These are phyloP conservation scores for Botrytis fragariae DNA, from an alignment of 2,329 filamentous ascomycete genomes.

Conservation along the genomic window DNA sequence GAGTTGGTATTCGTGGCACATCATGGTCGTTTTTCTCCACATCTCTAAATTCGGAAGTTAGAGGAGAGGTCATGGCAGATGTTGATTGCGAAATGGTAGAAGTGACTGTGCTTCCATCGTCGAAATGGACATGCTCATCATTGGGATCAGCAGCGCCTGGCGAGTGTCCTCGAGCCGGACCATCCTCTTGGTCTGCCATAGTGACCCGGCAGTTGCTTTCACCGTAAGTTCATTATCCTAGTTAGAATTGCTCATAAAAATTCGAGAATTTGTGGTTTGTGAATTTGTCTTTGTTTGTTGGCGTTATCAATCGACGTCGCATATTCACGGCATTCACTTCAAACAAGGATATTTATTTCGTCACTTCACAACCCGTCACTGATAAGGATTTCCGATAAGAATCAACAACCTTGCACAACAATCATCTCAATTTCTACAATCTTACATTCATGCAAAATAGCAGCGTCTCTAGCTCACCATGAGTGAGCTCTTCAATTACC, in stretches of 20 bases:
- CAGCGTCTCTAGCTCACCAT: slow-evolving; percentile 42
- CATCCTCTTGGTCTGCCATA: slow-evolving; percentile 38
- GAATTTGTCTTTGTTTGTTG: not conserved
- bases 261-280: not conserved
- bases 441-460: slow-evolving; percentile 16
- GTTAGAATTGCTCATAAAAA: not conserved
- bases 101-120: slow-evolving; percentile 28
- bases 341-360: slow-evolving; percentile 13
- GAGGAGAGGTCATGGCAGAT: slow-evolving; percentile 38
- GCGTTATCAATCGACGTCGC: not conserved
- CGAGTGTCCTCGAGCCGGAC: slow-evolving; percentile 29
- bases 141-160: slow-evolving; percentile 29
- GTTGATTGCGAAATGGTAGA: slow-evolving; percentile 34
- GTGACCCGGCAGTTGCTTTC: slow-evolving; percentile 19
- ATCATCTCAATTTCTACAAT: not conserved
- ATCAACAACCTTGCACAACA: slow-evolving; percentile 19
- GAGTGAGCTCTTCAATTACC: slow-evolving; percentile 67
- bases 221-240: slow-evolving; percentile 1
- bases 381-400: slow-evolving; percentile 26
- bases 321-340: not conserved
- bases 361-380: slow-evolving; percentile 8
- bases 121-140: slow-evolving; percentile 32
- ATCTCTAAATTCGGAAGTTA: slow-evolving; percentile 33
- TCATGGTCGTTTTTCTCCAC: slow-evolving; percentile 27
- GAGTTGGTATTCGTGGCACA: slow-evolving; percentile 33